Base-by-base conservation (phyloP, 2,329 filamentous ascomycete genomes). In the Aspergillus sp. region DNA sequence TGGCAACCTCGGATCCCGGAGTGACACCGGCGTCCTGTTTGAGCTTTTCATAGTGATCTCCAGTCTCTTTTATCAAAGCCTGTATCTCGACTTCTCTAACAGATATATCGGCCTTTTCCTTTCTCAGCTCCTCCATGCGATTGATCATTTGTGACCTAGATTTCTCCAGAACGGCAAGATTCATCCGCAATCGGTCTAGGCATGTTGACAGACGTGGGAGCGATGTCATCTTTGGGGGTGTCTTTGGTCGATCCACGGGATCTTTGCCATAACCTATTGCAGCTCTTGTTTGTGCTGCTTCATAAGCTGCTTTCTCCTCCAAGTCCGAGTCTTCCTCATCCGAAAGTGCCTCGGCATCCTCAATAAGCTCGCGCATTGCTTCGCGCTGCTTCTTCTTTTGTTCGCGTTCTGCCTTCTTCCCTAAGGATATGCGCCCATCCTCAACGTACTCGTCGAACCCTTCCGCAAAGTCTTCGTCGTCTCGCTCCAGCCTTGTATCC, bases 371-470 rank as follows among this genome's bases (percentile, higher is more conserved):
- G 0, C 87, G 89, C 84, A 97, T 97, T 65, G 92, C 87, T 56
- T 86, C 84, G 30, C 90, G 85, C 30, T 90, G 85, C 44, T 82
- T 83, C 53, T 80, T 81, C 48, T 83, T 74, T 45, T 83, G 88
- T 64, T 91, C 90, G 18, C 84, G 85, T 74, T 95, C 90, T 0
- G 91, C 91, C 59, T 89, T 90, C 60, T 83, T 86, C 34, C 92
- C 91, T 0, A 97, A 80, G 1, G 90, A 85, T 9, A 97, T 84
- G 7, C 85, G 85, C 8, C 90, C 91, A 69, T 96, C 91, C 41
- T 95, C 90, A 8, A 95, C 90, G 66, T 90, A 96, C 54, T 93
- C 89, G 59, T 98, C 93, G 65, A 96, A 98, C 0, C 92, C 93
- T 76, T 98, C 95, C 38, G 90, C 90, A 0, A 97, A 83, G 68